Percentiles rank a stretch among this genome's conserved stretches.
Evolutionary conservation across 1,284 basidiomycete genomes (phyloP).

Genomic region (Ustilago curta): DNA sequence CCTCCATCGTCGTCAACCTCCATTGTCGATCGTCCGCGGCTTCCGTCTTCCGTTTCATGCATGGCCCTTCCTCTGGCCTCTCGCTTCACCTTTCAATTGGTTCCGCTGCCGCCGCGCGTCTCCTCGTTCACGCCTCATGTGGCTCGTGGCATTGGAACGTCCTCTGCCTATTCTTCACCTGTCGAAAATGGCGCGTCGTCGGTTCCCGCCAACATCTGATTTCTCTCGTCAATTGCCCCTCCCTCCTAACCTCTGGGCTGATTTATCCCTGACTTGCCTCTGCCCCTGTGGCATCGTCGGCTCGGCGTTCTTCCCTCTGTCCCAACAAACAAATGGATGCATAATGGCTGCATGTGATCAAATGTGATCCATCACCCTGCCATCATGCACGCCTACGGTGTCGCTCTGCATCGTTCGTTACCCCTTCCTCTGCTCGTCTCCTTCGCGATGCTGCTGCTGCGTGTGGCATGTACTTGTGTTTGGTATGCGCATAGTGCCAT

Average conservation of each 20-base stretch:
- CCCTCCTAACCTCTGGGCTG: background rate
- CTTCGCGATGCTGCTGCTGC: background rate
- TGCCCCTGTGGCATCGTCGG: slow-evolving; percentile 12
- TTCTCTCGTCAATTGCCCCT: slow-evolving; percentile 31
- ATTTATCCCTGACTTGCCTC: background rate
- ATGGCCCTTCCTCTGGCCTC: background rate
- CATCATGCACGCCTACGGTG: slow-evolving; percentile 31
- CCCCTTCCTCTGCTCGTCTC: slow-evolving; percentile 1
- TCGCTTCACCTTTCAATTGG: background rate
- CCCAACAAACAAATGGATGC: slow-evolving; percentile 38
- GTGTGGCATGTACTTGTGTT: slow-evolving; percentile 5
- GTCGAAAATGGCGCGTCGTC: slow-evolving; percentile 14
- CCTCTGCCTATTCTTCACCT: slow-evolving; percentile 7
- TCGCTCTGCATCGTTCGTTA: slow-evolving; percentile 2
- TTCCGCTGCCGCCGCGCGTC: slow-evolving; percentile 9
- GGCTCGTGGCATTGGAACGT: slow-evolving; percentile 35
- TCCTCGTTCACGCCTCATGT: slow-evolving; percentile 13
- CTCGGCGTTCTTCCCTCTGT: slow-evolving; percentile 10
- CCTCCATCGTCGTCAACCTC: background rate
- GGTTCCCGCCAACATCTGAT: slow-evolving; percentile 29
- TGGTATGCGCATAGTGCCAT: slow-evolving; percentile 3
- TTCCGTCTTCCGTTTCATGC: background rate
- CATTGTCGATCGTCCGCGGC: background rate
- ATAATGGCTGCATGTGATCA: slow-evolving; percentile 19
- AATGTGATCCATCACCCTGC: slow-evolving; percentile 15